Percentiles rank a stretch among this genome's conserved stretches.
Conservation (phyloP, 2,329 filamentous ascomycete species). For the Neofusicoccum kwambonambiense region DNA sequence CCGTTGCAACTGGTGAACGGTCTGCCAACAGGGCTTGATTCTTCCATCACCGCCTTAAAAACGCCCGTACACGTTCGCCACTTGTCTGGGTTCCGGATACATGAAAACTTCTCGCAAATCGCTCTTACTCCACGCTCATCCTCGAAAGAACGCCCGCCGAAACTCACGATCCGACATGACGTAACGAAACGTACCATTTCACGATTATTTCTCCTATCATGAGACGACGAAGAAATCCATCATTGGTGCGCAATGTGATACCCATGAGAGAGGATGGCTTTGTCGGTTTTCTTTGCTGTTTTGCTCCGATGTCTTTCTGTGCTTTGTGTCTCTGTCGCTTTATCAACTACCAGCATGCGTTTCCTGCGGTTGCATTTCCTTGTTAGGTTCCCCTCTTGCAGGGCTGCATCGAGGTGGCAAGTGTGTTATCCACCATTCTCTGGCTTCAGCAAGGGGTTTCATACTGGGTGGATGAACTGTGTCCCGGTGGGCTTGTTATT, state of each 20-base stretch:
- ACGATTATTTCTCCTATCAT: slow-evolving; percentile 20
- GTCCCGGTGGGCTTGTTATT: background rate
- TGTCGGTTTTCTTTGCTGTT: slow-evolving; percentile 21
- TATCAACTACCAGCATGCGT: slow-evolving; percentile 1
- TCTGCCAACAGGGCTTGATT: slow-evolving; percentile 2
- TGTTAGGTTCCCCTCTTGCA: background rate
- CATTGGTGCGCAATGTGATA: slow-evolving; percentile 30
- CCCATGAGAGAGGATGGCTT: slow-evolving; percentile 28
- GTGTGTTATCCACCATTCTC: background rate
- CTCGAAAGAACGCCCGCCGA: slow-evolving; percentile 5
- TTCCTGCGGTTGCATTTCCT: slow-evolving; percentile 1
- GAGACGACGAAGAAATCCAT: slow-evolving; percentile 27
- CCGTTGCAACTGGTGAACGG: slow-evolving; percentile 61
- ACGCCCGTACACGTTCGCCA: slow-evolving; percentile 24
- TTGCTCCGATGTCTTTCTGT: background rate
- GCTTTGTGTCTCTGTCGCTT: background rate
- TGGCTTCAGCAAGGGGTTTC: slow-evolving; percentile 8
- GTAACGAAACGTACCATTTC: slow-evolving; percentile 18
- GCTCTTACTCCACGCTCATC: background rate
- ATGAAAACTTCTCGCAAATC: background rate
- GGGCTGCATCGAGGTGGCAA: slow-evolving; percentile 6
- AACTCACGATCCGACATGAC: slow-evolving; percentile 19
- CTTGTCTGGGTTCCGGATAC: slow-evolving; percentile 22
- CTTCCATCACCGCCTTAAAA: slow-evolving; percentile 21
- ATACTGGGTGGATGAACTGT: slow-evolving; percentile 3